Conservation (phyloP, 78 protist genomes). For the Monosiga brevicollis region DNA sequence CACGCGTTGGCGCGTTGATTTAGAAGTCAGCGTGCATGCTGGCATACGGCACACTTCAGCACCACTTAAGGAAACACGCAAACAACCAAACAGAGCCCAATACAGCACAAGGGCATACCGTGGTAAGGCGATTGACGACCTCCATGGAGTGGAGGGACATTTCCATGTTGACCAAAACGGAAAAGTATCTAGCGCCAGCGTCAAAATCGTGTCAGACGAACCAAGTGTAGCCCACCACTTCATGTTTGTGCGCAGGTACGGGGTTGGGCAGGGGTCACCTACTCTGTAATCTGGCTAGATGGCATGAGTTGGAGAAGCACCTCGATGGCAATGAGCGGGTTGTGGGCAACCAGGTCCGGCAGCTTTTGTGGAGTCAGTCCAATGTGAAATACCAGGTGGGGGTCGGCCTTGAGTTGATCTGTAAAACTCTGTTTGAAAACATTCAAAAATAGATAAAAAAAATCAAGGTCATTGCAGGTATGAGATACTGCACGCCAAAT, state of each 20-base stretch:
- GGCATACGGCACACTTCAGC: too few species aligned
- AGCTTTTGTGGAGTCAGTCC: background rate
- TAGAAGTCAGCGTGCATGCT: too few species aligned
- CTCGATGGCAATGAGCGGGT: background rate
- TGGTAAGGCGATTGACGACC: background rate
- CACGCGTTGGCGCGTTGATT: too few species aligned
- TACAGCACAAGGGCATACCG: too few species aligned
- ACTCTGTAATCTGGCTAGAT: background rate
- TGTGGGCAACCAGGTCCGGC: background rate
- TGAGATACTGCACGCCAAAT: too few species aligned
- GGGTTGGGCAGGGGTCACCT: background rate
- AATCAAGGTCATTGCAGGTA: too few species aligned
- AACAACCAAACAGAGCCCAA: too few species aligned
- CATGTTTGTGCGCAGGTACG: background rate
- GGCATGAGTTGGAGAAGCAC: background rate
- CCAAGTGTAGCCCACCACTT: background rate
- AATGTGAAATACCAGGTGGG: background rate
- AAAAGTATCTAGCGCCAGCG: background rate
- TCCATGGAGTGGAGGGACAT: background rate
- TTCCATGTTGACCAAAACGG: background rate
- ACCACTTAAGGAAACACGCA: too few species aligned
- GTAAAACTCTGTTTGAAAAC: too few species aligned
- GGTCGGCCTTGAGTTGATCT: too few species aligned
- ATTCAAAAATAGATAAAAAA: too few species aligned
- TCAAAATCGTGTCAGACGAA: background rate